A percentile compares a stretch with the other conserved stretches of the same genome.
Evolutionary conservation across 2,329 filamentous ascomycete genomes (phyloP).

Genomic region (Didymella glomerata): DNA sequence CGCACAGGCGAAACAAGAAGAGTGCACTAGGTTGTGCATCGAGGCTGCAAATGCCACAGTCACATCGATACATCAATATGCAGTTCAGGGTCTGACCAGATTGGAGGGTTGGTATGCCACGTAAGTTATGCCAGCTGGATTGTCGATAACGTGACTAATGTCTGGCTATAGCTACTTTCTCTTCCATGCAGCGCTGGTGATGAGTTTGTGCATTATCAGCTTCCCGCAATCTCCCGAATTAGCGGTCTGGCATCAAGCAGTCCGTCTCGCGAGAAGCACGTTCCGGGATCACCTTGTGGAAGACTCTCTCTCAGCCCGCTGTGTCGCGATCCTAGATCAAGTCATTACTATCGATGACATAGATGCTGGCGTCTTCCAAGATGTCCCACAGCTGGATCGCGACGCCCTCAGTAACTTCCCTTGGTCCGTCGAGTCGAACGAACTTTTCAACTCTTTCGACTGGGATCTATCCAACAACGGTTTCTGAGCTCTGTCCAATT

Average conservation of each 20-base stretch:
- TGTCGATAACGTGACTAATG: conserved; percentile 3
- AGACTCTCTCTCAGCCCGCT: conserved; percentile 38
- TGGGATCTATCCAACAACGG: conserved; percentile 34
- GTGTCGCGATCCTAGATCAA: conserved; percentile 38
- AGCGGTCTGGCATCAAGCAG: conserved; percentile 33
- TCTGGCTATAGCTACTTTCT: conserved; percentile 30
- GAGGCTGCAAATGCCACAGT: conserved; percentile 39
- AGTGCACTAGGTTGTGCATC: conserved; percentile 35
- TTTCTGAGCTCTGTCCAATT: conserved; percentile 15
- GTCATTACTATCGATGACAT: conserved; percentile 33
- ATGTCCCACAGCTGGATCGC: conserved; percentile 28
- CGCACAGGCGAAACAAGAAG: conserved; percentile 32
- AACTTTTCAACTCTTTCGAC: conserved; percentile 37
- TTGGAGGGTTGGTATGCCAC: conserved; percentile 40
- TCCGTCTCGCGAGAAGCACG: conserved; percentile 31
- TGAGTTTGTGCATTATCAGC: conserved; percentile 38
- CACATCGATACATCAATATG: conserved; percentile 35
- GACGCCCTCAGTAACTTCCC: conserved; percentile 36
- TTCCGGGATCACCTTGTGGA: conserved; percentile 34
- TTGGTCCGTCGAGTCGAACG: conserved; percentile 38
- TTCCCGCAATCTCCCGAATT: conserved; percentile 30
- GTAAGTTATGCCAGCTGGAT: conserved; percentile 23
- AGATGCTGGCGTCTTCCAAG: conserved; percentile 28
- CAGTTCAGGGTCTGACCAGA: conserved; percentile 30
- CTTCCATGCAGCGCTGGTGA: conserved; percentile 37